phyloP scores from a whole-genome alignment of 2,329 filamentous ascomycete species.

The Drechslerella dactyloides region DNA sequence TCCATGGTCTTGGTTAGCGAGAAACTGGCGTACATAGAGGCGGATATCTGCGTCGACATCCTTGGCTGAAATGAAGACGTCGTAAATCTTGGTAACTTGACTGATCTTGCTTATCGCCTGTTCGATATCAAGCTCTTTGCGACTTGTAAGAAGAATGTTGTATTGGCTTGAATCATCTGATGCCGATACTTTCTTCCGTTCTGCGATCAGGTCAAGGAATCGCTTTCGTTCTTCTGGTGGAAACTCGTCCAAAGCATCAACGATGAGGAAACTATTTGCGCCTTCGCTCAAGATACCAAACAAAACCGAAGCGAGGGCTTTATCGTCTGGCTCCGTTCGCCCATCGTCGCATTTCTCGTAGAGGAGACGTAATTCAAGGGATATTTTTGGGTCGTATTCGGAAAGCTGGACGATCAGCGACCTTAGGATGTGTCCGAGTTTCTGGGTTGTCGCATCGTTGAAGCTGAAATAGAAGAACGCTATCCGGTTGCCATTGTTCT shows the following conservation, averaged over 20 bases:
- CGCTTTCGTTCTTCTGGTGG: conserved; percentile 7
- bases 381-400: conserved; percentile 11
- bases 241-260: conserved; percentile 46
- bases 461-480: conserved; percentile 52
- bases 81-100: conserved; percentile 42
- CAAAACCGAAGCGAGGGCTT: conserved; percentile 6
- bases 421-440: conserved; percentile 55
- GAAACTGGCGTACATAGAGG: conserved; percentile 51
- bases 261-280: conserved; percentile 23
- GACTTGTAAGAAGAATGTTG: conserved; percentile 45
- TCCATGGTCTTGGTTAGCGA: conserved; percentile 47
- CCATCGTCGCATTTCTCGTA: conserved; percentile 20
- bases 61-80: conserved; percentile 49
- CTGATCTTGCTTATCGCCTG: conserved; percentile 44
- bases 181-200: conserved; percentile 6
- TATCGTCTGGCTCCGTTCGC: conserved; percentile 18
- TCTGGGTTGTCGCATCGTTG: conserved; percentile 54
- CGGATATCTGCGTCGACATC: conserved; percentile 54
- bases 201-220: conserved; percentile 5
- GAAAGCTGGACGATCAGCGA: conserved; percentile 55
- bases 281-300: conserved; percentile 15
- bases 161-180: background rate
- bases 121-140: conserved; percentile 49
- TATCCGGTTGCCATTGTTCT: conserved; percentile 17
- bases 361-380: conserved; percentile 21